A percentile compares a stretch with the other conserved stretches of the same genome.
Conservation (phyloP, 2,329 filamentous ascomycete genomes). For the Ophiostoma angusticollis region DNA sequence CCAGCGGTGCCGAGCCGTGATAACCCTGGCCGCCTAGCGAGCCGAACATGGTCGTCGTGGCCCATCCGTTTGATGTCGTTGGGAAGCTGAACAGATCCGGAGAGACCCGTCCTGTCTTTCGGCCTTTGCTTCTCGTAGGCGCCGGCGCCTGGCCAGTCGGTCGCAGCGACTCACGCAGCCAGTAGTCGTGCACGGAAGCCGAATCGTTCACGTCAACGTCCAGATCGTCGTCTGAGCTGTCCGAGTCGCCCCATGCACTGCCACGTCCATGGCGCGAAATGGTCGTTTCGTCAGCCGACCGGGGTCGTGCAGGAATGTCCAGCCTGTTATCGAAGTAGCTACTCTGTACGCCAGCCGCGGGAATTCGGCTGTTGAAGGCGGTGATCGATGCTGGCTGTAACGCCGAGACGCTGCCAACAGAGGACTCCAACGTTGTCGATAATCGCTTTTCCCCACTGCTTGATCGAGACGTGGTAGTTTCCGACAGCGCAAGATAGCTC, state of each 20-base stretch:
- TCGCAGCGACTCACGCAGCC: slow-evolving; percentile 42
- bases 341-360: slow-evolving; percentile 13
- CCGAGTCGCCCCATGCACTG: slow-evolving; percentile 31
- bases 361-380: slow-evolving; percentile 21
- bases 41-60: slow-evolving; percentile 34
- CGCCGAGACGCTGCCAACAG: slow-evolving; percentile 5
- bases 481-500: slow-evolving; percentile 21
- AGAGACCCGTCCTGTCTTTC: slow-evolving; percentile 22
- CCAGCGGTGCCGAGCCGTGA: slow-evolving; percentile 19
- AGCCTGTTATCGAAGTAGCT: slow-evolving; percentile 20
- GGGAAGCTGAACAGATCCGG: slow-evolving; percentile 45
- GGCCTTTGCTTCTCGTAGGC: neutral
- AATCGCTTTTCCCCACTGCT: slow-evolving; percentile 8
- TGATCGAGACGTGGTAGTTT: slow-evolving; percentile 19
- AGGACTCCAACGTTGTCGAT: slow-evolving; percentile 4
- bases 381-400: slow-evolving; percentile 21
- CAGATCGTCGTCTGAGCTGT: slow-evolving; percentile 24
- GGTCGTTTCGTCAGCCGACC: slow-evolving; percentile 34
- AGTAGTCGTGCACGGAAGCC: slow-evolving; percentile 42
- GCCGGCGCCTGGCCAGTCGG: slow-evolving; percentile 20
- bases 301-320: slow-evolving; percentile 27
- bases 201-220: slow-evolving; percentile 32
- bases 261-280: slow-evolving; percentile 22
- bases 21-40: slow-evolving; percentile 23
- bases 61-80: slow-evolving; percentile 27